Evolutionary conservation across 2,329 filamentous ascomycete species (phyloP).

Genomic region (Mycosphaerelloides madeirae): DNA sequence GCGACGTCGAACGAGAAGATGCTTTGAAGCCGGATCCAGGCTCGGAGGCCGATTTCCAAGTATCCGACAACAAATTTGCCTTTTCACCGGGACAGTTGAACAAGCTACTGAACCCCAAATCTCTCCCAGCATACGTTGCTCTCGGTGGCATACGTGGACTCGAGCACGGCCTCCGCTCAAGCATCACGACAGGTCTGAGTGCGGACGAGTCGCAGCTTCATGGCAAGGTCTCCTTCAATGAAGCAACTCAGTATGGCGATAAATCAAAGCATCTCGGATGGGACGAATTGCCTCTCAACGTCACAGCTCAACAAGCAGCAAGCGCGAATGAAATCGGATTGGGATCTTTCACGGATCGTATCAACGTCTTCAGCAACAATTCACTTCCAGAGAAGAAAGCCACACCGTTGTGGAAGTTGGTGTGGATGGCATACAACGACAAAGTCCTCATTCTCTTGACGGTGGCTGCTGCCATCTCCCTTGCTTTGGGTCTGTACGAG

Average conservation of each 20-base stretch:
- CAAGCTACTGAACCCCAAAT: constrained; percentile 77
- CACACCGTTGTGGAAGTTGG: constrained; percentile 64
- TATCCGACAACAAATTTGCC: constrained; percentile 77
- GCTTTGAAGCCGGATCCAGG: constrained; percentile 72
- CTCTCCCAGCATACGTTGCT: constrained; percentile 65
- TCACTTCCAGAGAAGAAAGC: constrained; percentile 64
- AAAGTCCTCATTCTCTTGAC: constrained; percentile 71
- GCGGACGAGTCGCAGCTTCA: constrained; percentile 62
- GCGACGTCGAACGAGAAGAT: constrained; percentile 39
- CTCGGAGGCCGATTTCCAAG: constrained; percentile 67
- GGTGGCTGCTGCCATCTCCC: constrained; percentile 65
- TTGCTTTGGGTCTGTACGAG: constrained; percentile 71
- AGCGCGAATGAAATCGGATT: constrained; percentile 8
- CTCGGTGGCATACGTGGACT: constrained; percentile 68
- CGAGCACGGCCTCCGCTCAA: constrained; percentile 68
- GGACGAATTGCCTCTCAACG: constrained; percentile 20
- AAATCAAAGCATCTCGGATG: constrained; percentile 23
- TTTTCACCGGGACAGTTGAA: constrained; percentile 76
- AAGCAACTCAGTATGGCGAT: constrained; percentile 40
- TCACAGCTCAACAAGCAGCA: constrained; percentile 19
- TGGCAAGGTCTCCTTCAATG: constrained; percentile 62
- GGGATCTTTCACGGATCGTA: constrained; percentile 56
- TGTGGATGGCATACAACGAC: constrained; percentile 80
- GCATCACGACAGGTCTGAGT: constrained; percentile 62
- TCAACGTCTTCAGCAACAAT: constrained; percentile 65